Evolutionary conservation across 2,329 filamentous ascomycete species (phyloP).

Genomic region (Ophiostoma piceae): DNA sequence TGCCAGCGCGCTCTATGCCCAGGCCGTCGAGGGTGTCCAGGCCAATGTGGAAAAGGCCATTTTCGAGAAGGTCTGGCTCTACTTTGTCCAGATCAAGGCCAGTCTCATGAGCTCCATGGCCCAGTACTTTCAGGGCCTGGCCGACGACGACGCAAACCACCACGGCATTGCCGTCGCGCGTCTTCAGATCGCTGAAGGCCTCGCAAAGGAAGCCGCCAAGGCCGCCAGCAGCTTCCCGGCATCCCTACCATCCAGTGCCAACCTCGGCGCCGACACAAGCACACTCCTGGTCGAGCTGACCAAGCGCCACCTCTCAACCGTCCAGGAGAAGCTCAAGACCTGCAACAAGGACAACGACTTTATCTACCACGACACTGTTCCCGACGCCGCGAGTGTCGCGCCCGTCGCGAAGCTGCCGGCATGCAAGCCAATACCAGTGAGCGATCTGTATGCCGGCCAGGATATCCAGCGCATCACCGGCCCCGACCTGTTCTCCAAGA

Average conservation of each 20-base stretch:
- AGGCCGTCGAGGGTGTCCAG: slow-evolving; percentile 83
- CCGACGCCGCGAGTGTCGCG: slow-evolving; percentile 73
- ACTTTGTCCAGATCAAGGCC: slow-evolving; percentile 77
- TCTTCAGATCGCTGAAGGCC: slow-evolving; percentile 71
- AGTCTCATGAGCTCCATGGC: slow-evolving; percentile 78
- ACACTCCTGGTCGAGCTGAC: slow-evolving; percentile 69
- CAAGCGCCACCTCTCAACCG: slow-evolving; percentile 71
- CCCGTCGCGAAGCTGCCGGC: slow-evolving; percentile 86
- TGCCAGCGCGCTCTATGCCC: slow-evolving; percentile 78
- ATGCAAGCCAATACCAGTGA: slow-evolving; percentile 94
- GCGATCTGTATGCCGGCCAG: slow-evolving; percentile 92
- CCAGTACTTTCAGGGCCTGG: slow-evolving; percentile 87
- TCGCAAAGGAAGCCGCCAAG: slow-evolving; percentile 72
- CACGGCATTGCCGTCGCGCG: slow-evolving; percentile 81
- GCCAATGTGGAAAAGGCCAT: slow-evolving; percentile 87
- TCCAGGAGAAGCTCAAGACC: slow-evolving; percentile 73
- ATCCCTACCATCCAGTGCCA: slow-evolving; percentile 72
- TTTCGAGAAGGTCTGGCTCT: slow-evolving; percentile 90
- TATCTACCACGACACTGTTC: slow-evolving; percentile 92
- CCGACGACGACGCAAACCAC: slow-evolving; percentile 82
- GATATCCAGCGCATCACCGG: slow-evolving; percentile 97
- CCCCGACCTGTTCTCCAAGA: slow-evolving; percentile 93
- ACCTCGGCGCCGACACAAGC: slow-evolving; percentile 76
- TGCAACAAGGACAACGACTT: slow-evolving; percentile 93
- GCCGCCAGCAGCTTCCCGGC: slow-evolving; percentile 74